Evolutionary conservation across 495 filamentous ascomycete genomes (phyloP).

Genomic region (Trichoderma gamsii): DNA sequence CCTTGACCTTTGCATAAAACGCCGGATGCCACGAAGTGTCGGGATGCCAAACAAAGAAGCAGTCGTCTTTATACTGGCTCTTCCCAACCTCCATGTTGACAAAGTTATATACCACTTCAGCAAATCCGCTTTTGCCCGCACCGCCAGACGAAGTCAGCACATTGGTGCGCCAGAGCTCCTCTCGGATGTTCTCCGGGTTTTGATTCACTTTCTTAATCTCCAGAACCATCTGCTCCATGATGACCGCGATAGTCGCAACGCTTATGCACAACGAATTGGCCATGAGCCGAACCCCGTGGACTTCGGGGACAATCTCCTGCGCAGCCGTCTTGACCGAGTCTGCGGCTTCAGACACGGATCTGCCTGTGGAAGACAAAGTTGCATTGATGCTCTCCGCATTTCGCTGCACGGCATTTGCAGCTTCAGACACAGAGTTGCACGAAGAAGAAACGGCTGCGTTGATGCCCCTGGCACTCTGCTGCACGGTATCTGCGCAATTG

Average conservation of each 20-base stretch:
- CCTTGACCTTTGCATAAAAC: neutral
- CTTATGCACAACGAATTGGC: neutral
- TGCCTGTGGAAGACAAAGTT: neutral
- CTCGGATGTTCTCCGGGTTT: neutral
- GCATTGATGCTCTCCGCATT: neutral
- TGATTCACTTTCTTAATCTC: neutral
- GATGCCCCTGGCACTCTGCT: neutral
- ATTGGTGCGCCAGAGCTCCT: neutral
- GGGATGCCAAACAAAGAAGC: neutral
- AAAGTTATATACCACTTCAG: neutral
- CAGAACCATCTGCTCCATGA: neutral
- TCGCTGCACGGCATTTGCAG: neutral
- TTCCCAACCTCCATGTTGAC: neutral
- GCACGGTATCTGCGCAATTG: neutral
- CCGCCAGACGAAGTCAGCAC: neutral
- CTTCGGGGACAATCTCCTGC: neutral
- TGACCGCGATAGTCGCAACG: neutral
- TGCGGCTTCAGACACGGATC: neutral
- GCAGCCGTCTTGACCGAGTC: neutral
- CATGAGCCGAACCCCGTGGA: neutral
- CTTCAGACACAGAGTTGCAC: neutral
- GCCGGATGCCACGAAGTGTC: neutral
- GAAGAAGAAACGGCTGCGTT: neutral
- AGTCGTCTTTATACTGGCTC: neutral
- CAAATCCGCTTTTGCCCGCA: neutral